Conservation (phyloP, 129 eudicot genomes). For the Pseudognaphalium luteoalbum region DNA sequence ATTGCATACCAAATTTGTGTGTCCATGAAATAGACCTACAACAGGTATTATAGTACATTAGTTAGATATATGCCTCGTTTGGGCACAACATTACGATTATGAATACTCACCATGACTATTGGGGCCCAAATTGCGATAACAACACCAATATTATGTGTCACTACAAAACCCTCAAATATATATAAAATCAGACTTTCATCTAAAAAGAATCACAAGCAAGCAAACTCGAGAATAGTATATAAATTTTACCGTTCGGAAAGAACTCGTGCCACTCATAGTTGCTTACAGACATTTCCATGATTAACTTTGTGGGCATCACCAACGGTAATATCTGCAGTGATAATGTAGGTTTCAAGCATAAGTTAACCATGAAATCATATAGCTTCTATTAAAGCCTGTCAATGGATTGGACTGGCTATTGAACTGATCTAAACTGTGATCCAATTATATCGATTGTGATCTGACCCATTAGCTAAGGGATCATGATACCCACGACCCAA, state of each 20-base stretch:
- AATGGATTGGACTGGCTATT: not conserved
- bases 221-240: not conserved
- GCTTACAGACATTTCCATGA: conserved; percentile 62
- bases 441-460: not conserved
- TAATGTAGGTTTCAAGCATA: conserved; percentile 23
- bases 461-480: not conserved
- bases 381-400: not conserved
- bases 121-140: conserved; percentile 96
- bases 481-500: not conserved
- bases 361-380: conserved; percentile 15
- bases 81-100: conserved; percentile 9
- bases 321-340: conserved; percentile 73
- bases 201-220: conserved; percentile 20
- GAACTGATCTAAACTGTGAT: not conserved
- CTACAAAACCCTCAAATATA: conserved; percentile 49
- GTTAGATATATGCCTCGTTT: conserved; percentile 7
- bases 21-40: conserved; percentile 95
- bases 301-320: conserved; percentile 70
- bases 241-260: conserved; percentile 76
- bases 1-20: conserved; percentile 99
- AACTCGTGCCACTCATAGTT: conserved; percentile 95
- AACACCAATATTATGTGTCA: conserved; percentile 71
- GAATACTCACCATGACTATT: conserved; percentile 73
- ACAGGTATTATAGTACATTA: conserved; percentile 19
- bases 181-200: conserved; percentile 16